Evolutionary conservation across 2,329 filamentous ascomycete genomes (phyloP).

Genomic region (Diplodia intermedia): DNA sequence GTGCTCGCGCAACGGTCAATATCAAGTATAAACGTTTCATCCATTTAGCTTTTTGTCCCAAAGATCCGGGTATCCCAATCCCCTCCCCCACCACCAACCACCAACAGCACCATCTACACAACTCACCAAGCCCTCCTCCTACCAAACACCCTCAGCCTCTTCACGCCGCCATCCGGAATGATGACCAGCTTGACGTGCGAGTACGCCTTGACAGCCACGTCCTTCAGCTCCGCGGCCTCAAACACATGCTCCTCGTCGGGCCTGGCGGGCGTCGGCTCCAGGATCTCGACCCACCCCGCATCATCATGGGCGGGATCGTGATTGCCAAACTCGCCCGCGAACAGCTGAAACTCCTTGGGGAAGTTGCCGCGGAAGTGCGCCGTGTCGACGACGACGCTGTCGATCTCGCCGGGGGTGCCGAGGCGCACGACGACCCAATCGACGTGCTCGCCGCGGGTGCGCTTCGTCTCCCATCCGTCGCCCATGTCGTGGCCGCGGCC

Average conservation of each 20-base stretch:
- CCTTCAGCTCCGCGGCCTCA: constrained; percentile 48
- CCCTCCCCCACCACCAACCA: not conserved
- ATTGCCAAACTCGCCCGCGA: constrained; percentile 63
- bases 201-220: constrained; percentile 66
- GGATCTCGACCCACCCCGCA: constrained; percentile 69
- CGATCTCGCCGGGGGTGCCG: constrained; percentile 69
- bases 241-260: constrained; percentile 77
- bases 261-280: constrained; percentile 71
- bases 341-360: constrained; percentile 75
- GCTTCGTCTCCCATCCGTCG: constrained; percentile 85
- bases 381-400: constrained; percentile 76
- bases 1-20: not conserved
- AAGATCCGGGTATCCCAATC: not conserved
- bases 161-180: constrained; percentile 91
- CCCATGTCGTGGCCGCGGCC: constrained; percentile 84
- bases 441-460: constrained; percentile 74
- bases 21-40: not conserved
- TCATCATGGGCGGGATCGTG: constrained; percentile 64
- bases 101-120: not conserved
- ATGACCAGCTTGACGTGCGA: constrained; percentile 91
- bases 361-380: constrained; percentile 86
- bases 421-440: constrained; percentile 84
- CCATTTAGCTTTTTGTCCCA: not conserved
- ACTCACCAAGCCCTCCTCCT: constrained; percentile 45
- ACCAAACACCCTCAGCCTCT: constrained; percentile 80